Base-by-base conservation (phyloP, 2,329 filamentous ascomycete genomes). In the Annulohypoxylon truncatum region DNA sequence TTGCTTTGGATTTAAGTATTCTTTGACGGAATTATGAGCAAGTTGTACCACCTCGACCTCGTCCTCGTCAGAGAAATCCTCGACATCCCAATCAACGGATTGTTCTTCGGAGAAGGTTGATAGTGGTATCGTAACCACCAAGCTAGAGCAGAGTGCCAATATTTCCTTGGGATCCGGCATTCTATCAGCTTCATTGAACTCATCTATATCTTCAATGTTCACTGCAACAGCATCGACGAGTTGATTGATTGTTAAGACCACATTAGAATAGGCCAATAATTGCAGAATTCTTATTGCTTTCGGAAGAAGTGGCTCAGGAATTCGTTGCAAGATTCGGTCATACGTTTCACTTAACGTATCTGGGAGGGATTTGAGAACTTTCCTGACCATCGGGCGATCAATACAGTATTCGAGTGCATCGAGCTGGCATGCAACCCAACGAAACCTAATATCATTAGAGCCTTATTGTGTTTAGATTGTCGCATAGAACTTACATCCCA, bases 11-110 rank as follows among this genome's bases (percentile, higher is more conserved):
- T 48, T 55, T 6, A 77, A 64, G 53, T 74, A 78, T 29, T 77
- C 74, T 59, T 74, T 76, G 18, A 76, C 73, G 9, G 74, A 76
- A 15, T 73, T 75, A 70, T 79, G 75, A 6, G 75, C 73, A 5
- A 78, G 65, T 29, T 61, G 72, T 50, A 74, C 12, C 9, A 5
- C 7, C 10, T 10, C 7, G 33, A n/a, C n/a, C n/a, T n/a, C n/a
- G n/a, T n/a, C n/a, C n/a, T n/a, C n/a, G n/a, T n/a, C n/a, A n/a
- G n/a, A n/a, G n/a, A n/a, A n/a, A n/a, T n/a, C n/a, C n/a, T n/a
- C n/a, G n/a, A n/a, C n/a, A n/a, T n/a, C n/a, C n/a, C n/a, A n/a
- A n/a, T n/a, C n/a, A n/a, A n/a, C n/a, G n/a, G n/a, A n/a, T n/a
- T n/a, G n/a, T n/a, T n/a, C n/a, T n/a, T n/a, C n/a, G n/a, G n/a